Evolutionary conservation across 345 rosid species (phyloP).

Genomic region (Bruguiera gymnorhiza): DNA sequence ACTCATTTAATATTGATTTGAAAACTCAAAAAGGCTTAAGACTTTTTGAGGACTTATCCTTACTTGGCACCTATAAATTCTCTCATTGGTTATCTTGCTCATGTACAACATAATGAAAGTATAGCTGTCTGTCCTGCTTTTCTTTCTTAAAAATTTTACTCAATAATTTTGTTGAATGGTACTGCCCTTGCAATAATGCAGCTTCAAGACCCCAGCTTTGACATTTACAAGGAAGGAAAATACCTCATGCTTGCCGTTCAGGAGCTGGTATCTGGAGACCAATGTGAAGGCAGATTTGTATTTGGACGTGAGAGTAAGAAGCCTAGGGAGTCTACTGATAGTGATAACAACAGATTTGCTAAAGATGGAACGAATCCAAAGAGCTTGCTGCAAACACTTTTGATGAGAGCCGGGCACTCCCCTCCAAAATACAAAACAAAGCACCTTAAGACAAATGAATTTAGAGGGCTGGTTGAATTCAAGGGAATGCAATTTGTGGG

Average conservation of each 20-base stretch:
- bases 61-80: too few relatives aligned
- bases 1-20: too few relatives aligned
- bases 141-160: too few relatives aligned
- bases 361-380: conserved; percentile 93
- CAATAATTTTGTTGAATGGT: neutral
- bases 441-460: conserved; percentile 92
- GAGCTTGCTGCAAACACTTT: conserved; percentile 83
- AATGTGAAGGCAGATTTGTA: conserved; percentile 93
- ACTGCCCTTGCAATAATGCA: conserved; percentile 30
- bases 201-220: conserved; percentile 74
- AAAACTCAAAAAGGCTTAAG: too few relatives aligned
- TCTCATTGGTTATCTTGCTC: too few relatives aligned
- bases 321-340: conserved; percentile 47
- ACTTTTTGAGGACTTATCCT: too few relatives aligned
- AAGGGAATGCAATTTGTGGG: conserved; percentile 98
- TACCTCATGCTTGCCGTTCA: conserved; percentile 88
- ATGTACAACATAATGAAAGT: too few relatives aligned
- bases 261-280: conserved; percentile 88
- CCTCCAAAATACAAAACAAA: conserved; percentile 96
- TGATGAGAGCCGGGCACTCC: conserved; percentile 96
- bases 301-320: conserved; percentile 79
- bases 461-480: conserved; percentile 87
- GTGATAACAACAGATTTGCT: conserved; percentile 35
- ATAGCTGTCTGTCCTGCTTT: too few relatives aligned
- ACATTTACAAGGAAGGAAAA: conserved; percentile 84